Base-by-base conservation (phyloP, 805 yeast genomes). In the Cyberlindnera saturnus region DNA sequence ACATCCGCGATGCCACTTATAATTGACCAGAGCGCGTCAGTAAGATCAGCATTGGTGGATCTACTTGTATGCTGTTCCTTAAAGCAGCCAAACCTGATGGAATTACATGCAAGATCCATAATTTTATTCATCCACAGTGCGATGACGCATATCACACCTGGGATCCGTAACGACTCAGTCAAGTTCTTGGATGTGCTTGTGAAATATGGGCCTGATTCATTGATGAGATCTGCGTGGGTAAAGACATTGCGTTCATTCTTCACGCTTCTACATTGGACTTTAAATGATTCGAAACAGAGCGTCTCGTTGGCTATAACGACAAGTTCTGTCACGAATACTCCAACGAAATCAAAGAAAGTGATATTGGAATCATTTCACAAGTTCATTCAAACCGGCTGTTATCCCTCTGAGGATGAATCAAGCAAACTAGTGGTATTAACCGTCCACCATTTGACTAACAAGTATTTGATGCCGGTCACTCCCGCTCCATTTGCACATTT, bases 71-170 rank as follows among this genome's bases (percentile, higher is more conserved):
- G 71, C 7, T 67, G 80, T 30, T 75, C 79, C 3, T 55, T 60
- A 13, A 62, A 63, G 20, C 81, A 79, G 51, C 71, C 75, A 0
- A 76, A 77, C 4, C 66, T 84, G 23, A 63, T 84, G 46, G 77
- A 75, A 43, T 61, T 84, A 20, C 87, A 84, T 66, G 67, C 80
- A 55, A 65, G 79, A 47, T 64, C 74, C 17, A 57, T 84, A 42
- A 73, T 85, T n/a, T 70, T 91, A 28, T 90, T 84, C 60, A 71
- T 91, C 15, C 85, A 84, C 52, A 82, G 91, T 41, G 95, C 96
- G 3, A 91, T 93, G 96, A 85, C 97, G 15, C 97, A 93, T 60
- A 84, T 93, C 34, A 75, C 75, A 28, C 81, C 88, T 1, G 79
- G 78, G 4, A 80, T 93, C 23, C 74, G 96, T 43, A 75, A 77